Evolutionary conservation across 352 stramenopile species (phyloP).

Genomic region (Thalassiosira livingstoniorum): DNA sequence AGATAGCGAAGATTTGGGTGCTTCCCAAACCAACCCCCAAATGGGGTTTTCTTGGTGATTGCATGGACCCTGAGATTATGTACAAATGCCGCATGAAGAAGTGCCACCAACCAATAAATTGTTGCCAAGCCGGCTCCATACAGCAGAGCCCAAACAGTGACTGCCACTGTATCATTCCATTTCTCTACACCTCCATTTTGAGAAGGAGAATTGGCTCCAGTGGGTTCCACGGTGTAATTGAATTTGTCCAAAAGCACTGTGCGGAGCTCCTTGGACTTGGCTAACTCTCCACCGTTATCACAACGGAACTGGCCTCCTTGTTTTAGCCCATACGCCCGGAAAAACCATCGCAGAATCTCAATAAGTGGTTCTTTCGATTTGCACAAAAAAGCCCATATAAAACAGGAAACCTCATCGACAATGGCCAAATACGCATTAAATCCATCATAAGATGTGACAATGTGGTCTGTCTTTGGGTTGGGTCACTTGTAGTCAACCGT

Average conservation of each 20-base stretch:
- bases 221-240: conserved; percentile 28
- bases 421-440: conserved; percentile 8
- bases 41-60: conserved; percentile 1
- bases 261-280: not conserved
- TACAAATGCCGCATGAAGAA: conserved; percentile 26
- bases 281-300: conserved; percentile 38
- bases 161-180: not conserved
- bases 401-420: conserved; percentile 13
- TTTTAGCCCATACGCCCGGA: not conserved
- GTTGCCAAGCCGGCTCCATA: conserved; percentile 24
- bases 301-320: conserved; percentile 16
- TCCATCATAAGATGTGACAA: conserved; percentile 23
- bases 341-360: not conserved
- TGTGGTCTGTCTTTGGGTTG: not conserved
- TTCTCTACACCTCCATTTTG: conserved; percentile 28
- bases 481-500: conserved; percentile 4
- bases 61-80: conserved; percentile 25
- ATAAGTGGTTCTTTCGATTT: conserved; percentile 35
- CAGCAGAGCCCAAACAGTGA: conserved; percentile 17
- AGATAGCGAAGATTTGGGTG: conserved; percentile 1
- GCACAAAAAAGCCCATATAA: not conserved
- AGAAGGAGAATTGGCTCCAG: conserved; percentile 21
- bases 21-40: not conserved
- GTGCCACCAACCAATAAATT: conserved; percentile 29
- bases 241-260: not conserved